phyloP scores from a whole-genome alignment of 2,329 filamentous ascomycete genomes.

The Trichophyton schoenleinii region DNA sequence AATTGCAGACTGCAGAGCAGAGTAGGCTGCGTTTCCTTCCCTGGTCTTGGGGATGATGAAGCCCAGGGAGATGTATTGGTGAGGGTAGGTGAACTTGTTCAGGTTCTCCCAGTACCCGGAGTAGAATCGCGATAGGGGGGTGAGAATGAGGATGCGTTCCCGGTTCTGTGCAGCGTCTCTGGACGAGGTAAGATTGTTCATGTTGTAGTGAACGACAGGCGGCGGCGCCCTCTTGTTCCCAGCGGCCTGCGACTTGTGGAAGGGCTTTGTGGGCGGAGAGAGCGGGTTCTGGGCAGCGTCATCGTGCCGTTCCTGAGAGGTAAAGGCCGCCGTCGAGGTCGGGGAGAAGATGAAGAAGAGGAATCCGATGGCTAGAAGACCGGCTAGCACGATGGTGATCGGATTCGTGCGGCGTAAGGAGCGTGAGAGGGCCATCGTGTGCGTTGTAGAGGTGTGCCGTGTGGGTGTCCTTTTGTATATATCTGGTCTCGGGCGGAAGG shows the following conservation, averaged over 20 bases:
- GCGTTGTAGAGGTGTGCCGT: no score
- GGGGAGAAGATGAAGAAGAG: conserved; percentile 51
- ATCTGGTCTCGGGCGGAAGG: background rate
- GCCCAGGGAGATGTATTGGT: conserved; percentile 84
- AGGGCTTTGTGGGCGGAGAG: conserved; percentile 61
- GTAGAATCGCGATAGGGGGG: conserved; percentile 87
- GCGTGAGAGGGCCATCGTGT: conserved; percentile 48
- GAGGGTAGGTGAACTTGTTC: conserved; percentile 69
- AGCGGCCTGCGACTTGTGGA: conserved; percentile 50
- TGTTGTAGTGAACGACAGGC: conserved; percentile 81
- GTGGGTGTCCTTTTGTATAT: no score
- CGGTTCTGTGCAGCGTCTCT: conserved; percentile 60
- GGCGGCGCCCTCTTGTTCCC: conserved; percentile 50
- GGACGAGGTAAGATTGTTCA: conserved; percentile 87
- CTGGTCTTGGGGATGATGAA: conserved; percentile 93
- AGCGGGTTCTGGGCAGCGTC: conserved; percentile 55
- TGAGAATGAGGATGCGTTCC: conserved; percentile 82
- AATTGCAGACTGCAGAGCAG: conserved; percentile 71
- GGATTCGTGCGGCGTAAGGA: conserved; percentile 67
- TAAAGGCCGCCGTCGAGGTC: conserved; percentile 39
- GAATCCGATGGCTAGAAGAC: conserved; percentile 59
- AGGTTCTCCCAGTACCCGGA: conserved; percentile 93
- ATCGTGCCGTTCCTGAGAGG: conserved; percentile 40
- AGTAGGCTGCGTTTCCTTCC: conserved; percentile 78
- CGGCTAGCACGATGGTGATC: conserved; percentile 59